These are phyloP conservation scores for Drosera capensis DNA, from an alignment of 148 eudicot genomes.

Conservation along the genomic window DNA sequence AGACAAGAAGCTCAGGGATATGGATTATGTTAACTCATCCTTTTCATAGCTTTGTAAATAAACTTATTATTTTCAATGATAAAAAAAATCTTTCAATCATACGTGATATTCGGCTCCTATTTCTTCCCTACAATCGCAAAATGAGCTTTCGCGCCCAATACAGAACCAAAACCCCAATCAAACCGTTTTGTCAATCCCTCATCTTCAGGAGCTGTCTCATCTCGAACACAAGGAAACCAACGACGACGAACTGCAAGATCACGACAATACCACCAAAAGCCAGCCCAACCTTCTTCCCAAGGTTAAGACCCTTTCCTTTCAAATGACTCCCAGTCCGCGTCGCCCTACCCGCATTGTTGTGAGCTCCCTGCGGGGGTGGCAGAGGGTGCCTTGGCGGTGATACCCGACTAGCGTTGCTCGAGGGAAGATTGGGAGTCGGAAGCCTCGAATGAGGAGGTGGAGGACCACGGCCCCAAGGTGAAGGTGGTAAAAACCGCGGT, in stretches of 20 bases:
- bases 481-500: conserved; percentile 4
- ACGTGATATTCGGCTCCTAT: too few species aligned
- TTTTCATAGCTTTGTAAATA: too few species aligned
- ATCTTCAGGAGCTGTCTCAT: conserved; percentile 32
- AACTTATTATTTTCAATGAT: too few species aligned
- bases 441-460: conserved; percentile 2
- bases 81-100: too few species aligned
- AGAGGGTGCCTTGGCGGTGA: not conserved
- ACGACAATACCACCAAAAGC: conserved; percentile 40
- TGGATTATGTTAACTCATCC: too few species aligned
- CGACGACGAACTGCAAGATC: conserved; percentile 54
- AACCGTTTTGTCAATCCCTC: conserved; percentile 4
- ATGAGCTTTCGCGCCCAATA: too few species aligned
- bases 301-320: conserved; percentile 13
- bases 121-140: too few species aligned
- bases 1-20: too few species aligned
- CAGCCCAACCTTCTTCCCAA: conserved; percentile 52
- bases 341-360: not conserved
- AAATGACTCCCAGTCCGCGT: not conserved
- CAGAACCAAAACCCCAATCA: too few species aligned
- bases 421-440: conserved; percentile 1
- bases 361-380: not conserved
- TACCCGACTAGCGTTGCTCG: not conserved
- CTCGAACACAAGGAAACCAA: conserved; percentile 36
- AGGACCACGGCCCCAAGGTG: conserved; percentile 2